Conservation (phyloP, 2,329 filamentous ascomycete species). For the Cercospora sp. region DNA sequence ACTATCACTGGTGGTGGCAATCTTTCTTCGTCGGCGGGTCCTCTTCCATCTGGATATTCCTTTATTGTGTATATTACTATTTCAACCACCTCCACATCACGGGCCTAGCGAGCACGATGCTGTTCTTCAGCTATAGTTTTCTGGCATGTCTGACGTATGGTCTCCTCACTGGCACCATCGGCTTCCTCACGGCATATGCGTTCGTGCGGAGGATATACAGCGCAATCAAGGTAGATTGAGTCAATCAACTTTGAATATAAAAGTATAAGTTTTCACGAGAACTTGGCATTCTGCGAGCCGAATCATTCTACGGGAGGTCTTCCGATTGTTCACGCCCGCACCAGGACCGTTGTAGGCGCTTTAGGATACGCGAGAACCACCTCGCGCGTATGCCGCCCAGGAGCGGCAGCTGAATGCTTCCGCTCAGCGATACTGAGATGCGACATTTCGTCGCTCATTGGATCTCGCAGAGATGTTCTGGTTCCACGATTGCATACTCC, state of each 20-base stretch:
- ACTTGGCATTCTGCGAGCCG: neutral
- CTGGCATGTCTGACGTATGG: conserved; percentile 80
- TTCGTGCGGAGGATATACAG: conserved; percentile 81
- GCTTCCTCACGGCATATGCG: conserved; percentile 78
- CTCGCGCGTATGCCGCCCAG: neutral
- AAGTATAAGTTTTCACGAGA: neutral
- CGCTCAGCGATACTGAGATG: neutral
- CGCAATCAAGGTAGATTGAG: conserved; percentile 42
- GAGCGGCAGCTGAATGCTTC: neutral
- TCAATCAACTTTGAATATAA: neutral
- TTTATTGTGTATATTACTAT: conserved; percentile 84
- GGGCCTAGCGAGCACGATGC: conserved; percentile 73
- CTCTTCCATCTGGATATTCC: conserved; percentile 77
- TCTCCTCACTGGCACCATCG: conserved; percentile 77
- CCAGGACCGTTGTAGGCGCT: neutral
- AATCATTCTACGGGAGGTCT: neutral
- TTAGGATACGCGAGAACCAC: neutral
- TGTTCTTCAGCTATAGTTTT: conserved; percentile 85
- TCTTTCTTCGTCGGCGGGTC: conserved; percentile 77
- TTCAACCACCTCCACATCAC: conserved; percentile 75
- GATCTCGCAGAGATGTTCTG: neutral
- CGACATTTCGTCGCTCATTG: neutral
- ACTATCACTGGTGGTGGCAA: conserved; percentile 92
- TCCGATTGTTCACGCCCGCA: neutral
- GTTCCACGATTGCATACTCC: neutral